Evolutionary conservation across 805 yeast genomes (phyloP).

Genomic region (Candida maltosa): DNA sequence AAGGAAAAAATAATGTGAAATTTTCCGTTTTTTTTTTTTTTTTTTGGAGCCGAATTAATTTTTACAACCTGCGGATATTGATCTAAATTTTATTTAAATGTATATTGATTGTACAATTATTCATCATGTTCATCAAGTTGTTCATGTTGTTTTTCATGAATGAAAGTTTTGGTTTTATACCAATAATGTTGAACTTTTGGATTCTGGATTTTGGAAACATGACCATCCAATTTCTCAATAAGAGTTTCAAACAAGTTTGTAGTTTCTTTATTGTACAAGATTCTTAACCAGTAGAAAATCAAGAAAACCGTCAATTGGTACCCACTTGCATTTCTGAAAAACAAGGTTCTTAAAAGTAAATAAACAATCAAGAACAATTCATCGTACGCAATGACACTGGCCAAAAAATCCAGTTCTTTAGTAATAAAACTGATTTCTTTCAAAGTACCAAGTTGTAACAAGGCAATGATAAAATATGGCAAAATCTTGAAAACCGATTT

Average conservation of each 20-base stretch:
- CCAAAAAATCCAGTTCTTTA: constrained; percentile 35
- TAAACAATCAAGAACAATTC: constrained; percentile 55
- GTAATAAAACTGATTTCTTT: constrained; percentile 41
- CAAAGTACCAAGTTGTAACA: constrained; percentile 49
- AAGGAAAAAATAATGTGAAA: neutral
- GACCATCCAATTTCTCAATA: constrained; percentile 41
- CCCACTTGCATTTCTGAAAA: constrained; percentile 68
- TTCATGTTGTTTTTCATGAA: constrained; percentile 22
- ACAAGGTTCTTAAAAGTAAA: constrained; percentile 54
- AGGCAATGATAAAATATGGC: constrained; percentile 56
- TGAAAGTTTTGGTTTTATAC: constrained; percentile 28
- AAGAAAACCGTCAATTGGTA: constrained; percentile 57
- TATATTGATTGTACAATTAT: too few species aligned
- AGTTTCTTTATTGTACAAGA: constrained; percentile 52
- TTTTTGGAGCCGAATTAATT: too few species aligned
- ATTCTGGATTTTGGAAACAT: constrained; percentile 41
- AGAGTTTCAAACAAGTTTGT: constrained; percentile 40
- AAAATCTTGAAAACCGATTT: constrained; percentile 61
- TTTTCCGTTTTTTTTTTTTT: too few species aligned
- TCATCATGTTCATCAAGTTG: too few species aligned
- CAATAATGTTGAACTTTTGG: constrained; percentile 37
- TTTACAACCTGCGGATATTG: too few species aligned
- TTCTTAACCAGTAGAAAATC: constrained; percentile 67
- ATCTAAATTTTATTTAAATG: too few species aligned
- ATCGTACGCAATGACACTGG: constrained; percentile 53